phyloP scores from a whole-genome alignment of 2,329 filamentous ascomycete species.

The Tolypocladium sp. region DNA sequence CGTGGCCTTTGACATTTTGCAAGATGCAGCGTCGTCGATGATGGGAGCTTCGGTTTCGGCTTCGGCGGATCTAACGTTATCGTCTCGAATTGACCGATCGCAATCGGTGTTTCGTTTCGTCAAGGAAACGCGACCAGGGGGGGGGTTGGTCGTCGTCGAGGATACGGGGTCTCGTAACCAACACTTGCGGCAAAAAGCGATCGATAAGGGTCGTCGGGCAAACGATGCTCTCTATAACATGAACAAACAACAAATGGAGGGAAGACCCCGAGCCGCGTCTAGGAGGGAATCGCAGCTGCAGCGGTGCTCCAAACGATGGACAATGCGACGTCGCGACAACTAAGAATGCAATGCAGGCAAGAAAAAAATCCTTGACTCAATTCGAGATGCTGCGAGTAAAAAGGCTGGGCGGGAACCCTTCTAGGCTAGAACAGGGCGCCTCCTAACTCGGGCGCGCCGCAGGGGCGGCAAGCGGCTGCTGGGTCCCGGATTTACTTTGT shows the following conservation, averaged over 20 bases:
- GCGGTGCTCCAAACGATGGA: not conserved
- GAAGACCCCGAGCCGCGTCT: not conserved
- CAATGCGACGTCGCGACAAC: not conserved
- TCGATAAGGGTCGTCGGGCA: not conserved
- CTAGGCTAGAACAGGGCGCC: not conserved
- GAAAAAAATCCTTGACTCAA: constrained; percentile 1
- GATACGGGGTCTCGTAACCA: not conserved
- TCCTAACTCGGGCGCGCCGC: not conserved
- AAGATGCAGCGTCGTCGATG: not conserved
- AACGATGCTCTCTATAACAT: not conserved
- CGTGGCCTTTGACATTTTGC: constrained; percentile 29
- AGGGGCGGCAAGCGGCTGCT: not conserved
- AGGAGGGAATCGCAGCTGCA: not conserved
- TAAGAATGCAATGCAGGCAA: not conserved
- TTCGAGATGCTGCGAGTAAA: not conserved
- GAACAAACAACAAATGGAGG: not conserved
- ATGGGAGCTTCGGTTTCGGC: not conserved
- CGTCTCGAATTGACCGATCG: not conserved
- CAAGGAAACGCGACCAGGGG: not conserved
- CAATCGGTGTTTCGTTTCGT: not conserved
- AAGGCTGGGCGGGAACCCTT: not conserved
- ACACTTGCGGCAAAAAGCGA: not conserved
- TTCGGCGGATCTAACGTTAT: not conserved
- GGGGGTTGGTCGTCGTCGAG: not conserved
- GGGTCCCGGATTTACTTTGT: not conserved